A percentile compares a stretch with the other conserved stretches of the same genome.
phyloP scores from a whole-genome alignment of 192 early-diverging fungal genomes.

The Coemansia sp. region DNA sequence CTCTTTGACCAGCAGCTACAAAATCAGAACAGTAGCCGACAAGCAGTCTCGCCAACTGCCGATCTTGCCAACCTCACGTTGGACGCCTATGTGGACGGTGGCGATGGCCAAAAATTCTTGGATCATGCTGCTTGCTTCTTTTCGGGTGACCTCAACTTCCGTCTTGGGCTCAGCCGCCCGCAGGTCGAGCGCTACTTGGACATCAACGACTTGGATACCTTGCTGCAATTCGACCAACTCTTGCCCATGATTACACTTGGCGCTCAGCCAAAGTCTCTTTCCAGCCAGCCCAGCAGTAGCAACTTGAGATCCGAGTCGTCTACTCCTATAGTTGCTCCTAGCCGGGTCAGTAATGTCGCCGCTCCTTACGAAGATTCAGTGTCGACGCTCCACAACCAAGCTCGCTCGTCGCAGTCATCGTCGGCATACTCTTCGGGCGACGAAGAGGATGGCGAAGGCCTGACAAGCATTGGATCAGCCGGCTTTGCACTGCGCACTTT shows the following conservation, averaged over 20 bases:
- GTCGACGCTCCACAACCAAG: constrained; percentile 18
- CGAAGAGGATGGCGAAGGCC: constrained; percentile 20
- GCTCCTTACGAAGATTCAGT: not conserved
- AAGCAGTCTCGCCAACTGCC: constrained; percentile 57
- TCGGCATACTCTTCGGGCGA: constrained; percentile 32
- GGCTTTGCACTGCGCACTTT: constrained; percentile 78
- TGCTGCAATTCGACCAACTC: constrained; percentile 71
- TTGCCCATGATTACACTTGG: constrained; percentile 30
- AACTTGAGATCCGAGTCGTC: constrained; percentile 16
- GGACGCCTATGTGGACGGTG: constrained; percentile 66
- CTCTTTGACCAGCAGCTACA: not conserved
- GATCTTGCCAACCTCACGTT: constrained; percentile 59
- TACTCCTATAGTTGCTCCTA: constrained; percentile 1
- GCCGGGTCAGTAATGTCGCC: constrained; percentile 3
- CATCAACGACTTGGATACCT: constrained; percentile 59
- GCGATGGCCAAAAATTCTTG: constrained; percentile 83
- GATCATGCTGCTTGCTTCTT: constrained; percentile 77
- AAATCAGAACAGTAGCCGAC: not conserved
- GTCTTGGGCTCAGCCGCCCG: constrained; percentile 75
- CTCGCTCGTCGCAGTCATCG: constrained; percentile 37
- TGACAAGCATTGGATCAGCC: constrained; percentile 52
- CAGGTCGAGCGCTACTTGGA: constrained; percentile 62
- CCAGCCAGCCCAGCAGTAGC: constrained; percentile 12
- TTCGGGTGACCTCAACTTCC: constrained; percentile 96
- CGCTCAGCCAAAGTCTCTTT: constrained; percentile 8